Conservation (phyloP, 345 rosid species). For the Triadica sebifera region DNA sequence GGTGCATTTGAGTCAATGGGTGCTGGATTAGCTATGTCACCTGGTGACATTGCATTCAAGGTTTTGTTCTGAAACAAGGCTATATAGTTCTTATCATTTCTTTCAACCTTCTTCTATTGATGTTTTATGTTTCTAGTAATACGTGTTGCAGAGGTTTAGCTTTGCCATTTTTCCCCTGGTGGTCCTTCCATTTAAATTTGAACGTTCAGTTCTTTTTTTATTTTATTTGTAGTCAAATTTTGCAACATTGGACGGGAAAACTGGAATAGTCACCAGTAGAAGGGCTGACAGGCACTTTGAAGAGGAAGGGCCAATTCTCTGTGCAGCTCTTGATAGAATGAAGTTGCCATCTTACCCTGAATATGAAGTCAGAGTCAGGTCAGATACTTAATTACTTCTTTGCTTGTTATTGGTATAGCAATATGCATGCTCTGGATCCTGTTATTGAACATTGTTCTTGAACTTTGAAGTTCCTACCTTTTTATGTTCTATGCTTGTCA, state of each 20-base stretch:
- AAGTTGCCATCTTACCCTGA: conserved; percentile 82
- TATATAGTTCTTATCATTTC: neutral
- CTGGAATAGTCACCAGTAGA: conserved; percentile 76
- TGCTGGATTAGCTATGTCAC: conserved; percentile 94
- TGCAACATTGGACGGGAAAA: conserved; percentile 86
- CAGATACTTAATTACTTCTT: neutral
- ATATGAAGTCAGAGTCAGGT: conserved; percentile 97
- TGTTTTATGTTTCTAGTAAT: conserved; percentile 3
- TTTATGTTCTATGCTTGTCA: neutral
- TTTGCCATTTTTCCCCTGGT: neutral
- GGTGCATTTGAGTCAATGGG: conserved; percentile 99
- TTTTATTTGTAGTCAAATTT: conserved; percentile 71
- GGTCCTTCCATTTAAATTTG: neutral
- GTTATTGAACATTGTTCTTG: neutral
- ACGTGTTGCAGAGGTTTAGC: neutral
- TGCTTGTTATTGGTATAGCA: conserved; percentile 1
- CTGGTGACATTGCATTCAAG: conserved; percentile 93
- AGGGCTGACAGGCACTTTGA: conserved; percentile 98
- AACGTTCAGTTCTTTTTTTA: neutral
- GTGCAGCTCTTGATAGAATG: conserved; percentile 86
- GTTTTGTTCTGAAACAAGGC: conserved; percentile 18
- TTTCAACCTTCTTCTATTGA: neutral
- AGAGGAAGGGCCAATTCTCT: conserved; percentile 95
- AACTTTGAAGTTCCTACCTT: conserved; percentile 14
- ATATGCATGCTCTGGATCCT: conserved; percentile 1